phyloP scores from a whole-genome alignment of 495 filamentous ascomycete genomes.

The Podospora didyma region DNA sequence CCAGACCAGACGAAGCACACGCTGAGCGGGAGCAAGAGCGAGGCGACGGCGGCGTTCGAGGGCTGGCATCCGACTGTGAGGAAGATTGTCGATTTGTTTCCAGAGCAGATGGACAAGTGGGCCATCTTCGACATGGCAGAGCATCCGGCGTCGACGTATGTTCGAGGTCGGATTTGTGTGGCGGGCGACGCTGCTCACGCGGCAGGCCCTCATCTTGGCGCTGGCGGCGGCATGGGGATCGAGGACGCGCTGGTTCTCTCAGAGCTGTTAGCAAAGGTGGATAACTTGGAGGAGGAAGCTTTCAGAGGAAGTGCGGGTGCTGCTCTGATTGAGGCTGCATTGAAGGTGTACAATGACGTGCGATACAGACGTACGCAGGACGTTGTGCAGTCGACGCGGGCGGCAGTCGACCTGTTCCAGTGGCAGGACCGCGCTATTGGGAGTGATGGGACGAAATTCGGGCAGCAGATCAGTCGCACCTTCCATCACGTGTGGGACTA shows the following conservation, averaged over 20 bases:
- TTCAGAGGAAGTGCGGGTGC: neutral
- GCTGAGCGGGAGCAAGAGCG: conserved; percentile 21
- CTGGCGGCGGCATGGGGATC: conserved; percentile 52
- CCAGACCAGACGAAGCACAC: conserved; percentile 31
- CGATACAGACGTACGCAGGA: conserved; percentile 35
- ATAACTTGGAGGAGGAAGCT: neutral
- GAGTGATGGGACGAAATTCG: conserved; percentile 28
- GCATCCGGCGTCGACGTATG: conserved; percentile 38
- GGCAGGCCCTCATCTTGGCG: conserved; percentile 45
- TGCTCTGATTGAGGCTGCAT: conserved; percentile 25
- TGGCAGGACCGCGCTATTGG: conserved; percentile 29
- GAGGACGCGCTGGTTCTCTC: conserved; percentile 50
- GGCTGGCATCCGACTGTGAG: conserved; percentile 37
- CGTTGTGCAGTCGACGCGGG: conserved; percentile 32
- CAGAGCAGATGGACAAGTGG: conserved; percentile 49
- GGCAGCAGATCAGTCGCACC: conserved; percentile 18
- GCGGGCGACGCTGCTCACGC: conserved; percentile 46
- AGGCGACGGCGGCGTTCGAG: conserved; percentile 29
- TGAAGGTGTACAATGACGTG: conserved; percentile 34
- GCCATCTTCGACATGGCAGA: conserved; percentile 51
- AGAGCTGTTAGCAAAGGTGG: conserved; percentile 30
- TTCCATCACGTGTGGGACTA: conserved; percentile 41
- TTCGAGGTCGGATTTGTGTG: conserved; percentile 36
- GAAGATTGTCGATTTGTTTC: conserved; percentile 38
- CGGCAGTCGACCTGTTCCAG: conserved; percentile 37